Evolutionary conservation across 1,284 basidiomycete genomes (phyloP), one percentile per base, ranked within the genome.

Genomic region (Boletus smithii): DNA sequence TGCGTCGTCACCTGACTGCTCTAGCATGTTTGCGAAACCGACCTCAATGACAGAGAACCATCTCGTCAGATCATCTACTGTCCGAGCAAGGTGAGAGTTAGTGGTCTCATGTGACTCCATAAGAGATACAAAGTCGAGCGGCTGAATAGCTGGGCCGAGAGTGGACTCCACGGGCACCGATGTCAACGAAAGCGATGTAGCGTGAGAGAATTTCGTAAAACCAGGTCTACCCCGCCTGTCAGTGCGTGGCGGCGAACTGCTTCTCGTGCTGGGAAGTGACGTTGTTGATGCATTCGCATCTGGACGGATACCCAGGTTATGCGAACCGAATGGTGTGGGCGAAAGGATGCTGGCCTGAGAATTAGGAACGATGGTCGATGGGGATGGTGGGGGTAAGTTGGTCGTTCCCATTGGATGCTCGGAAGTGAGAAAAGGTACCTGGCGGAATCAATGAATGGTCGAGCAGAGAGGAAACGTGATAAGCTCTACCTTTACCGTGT

Each of bases 21-120:
- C 82, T 38, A 93, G 69, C 54, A 94, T 71, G 39, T 73, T 77
- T 42, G 73, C 76, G 29, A 94, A 69, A 1, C 88, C 90, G 8
- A 66, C 67, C 64, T 91, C 88, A 1, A 97, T 79, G 1, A 85
- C 75, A 4, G 81, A 78, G 45, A 98, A 69, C 91, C 91, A 97
- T 54, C 79, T 74, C 3, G 81, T 76, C 35, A 98, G 76, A 56
- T 91, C 85, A 49, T 88, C 85, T 8, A 97, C 82, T 1, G 86
- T 89, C 39, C 73, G 71, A 30, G 83, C 83, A 32, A 97, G 75
- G 60, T 88, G 84, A 1, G 72, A 68, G 55, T 90, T 86, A 0
- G 88, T 84, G 29, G 75, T 75, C 26, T 87, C 85, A 30, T 73
- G 74, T 10, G 74, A 75, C 14, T 72, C 70, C 46, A 82, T 75